Percentiles rank a stretch among this genome's conserved stretches.
Evolutionary conservation across 371 early-diverging fungal genomes (phyloP).

Genomic region (Catenaria anguillulae): DNA sequence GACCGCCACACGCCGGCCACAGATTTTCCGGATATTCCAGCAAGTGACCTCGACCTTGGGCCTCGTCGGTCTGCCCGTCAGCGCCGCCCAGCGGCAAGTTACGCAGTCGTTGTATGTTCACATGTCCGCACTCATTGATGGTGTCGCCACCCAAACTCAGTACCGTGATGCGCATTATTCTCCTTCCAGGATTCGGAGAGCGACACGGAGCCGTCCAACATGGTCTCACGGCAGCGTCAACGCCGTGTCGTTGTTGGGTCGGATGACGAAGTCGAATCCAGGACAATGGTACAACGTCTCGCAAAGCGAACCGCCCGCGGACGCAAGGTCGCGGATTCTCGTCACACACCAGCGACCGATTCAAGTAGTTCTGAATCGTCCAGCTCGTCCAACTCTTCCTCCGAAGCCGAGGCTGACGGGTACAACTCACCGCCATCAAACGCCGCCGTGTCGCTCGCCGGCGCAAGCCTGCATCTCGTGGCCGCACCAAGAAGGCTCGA

Average conservation of each 20-base stretch:
- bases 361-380: too few relatives aligned
- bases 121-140: background rate
- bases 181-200: background rate
- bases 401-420: background rate
- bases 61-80: slow-evolving; percentile 36
- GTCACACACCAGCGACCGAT: background rate
- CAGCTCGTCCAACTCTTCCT: background rate
- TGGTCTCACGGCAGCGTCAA: too few relatives aligned
- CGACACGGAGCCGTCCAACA: too few relatives aligned
- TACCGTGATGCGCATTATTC: background rate
- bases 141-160: background rate
- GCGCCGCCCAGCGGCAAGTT: slow-evolving; percentile 7
- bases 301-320: background rate
- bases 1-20: too few relatives aligned
- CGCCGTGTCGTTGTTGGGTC: background rate
- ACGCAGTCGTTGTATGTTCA: background rate
- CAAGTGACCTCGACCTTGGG: too few relatives aligned
- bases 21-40: too few relatives aligned
- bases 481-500: background rate
- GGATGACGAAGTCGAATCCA: background rate
- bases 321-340: background rate
- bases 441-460: too few relatives aligned
- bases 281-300: background rate
- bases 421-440: background rate
- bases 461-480: background rate